These are phyloP conservation scores for Solanum lycopersicoides DNA, from an alignment of 257 asterid species.

Conservation along the genomic window DNA sequence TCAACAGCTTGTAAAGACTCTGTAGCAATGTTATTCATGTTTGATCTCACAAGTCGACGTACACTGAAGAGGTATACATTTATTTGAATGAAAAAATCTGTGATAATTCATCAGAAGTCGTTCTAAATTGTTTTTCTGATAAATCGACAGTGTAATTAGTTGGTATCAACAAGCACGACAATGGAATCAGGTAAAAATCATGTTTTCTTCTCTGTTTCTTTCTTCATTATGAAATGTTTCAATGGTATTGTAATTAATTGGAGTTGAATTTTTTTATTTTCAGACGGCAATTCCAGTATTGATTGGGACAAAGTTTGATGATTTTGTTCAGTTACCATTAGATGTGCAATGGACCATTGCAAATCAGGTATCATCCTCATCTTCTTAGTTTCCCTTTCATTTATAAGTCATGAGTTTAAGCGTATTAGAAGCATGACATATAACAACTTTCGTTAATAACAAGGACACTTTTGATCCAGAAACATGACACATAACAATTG, in stretches of 20 bases:
- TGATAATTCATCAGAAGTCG: neutral
- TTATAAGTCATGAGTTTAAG: neutral
- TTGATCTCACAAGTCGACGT: constrained; percentile 76
- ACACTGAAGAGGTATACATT: constrained; percentile 53
- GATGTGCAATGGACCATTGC: constrained; percentile 79
- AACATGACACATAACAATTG: too few species aligned
- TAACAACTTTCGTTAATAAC: too few species aligned
- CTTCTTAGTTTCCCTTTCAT: neutral
- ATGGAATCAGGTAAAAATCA: constrained; percentile 60
- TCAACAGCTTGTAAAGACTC: constrained; percentile 57
- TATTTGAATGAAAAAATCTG: neutral
- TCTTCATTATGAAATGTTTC: neutral
- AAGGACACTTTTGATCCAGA: too few species aligned
- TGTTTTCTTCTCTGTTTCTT: neutral
- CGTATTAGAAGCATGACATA: neutral
- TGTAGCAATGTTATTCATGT: constrained; percentile 72
- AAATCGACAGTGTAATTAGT: constrained; percentile 33
- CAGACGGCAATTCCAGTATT: constrained; percentile 77
- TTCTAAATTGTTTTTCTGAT: neutral
- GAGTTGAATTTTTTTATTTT: neutral
- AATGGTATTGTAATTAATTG: neutral
- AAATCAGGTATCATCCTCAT: constrained; percentile 42
- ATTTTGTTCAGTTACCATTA: constrained; percentile 63
- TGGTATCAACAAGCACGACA: constrained; percentile 80
- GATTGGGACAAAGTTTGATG: constrained; percentile 87